Base-by-base conservation (phyloP, 805 yeast species). In the Zygotorulaspora chibaensis region DNA sequence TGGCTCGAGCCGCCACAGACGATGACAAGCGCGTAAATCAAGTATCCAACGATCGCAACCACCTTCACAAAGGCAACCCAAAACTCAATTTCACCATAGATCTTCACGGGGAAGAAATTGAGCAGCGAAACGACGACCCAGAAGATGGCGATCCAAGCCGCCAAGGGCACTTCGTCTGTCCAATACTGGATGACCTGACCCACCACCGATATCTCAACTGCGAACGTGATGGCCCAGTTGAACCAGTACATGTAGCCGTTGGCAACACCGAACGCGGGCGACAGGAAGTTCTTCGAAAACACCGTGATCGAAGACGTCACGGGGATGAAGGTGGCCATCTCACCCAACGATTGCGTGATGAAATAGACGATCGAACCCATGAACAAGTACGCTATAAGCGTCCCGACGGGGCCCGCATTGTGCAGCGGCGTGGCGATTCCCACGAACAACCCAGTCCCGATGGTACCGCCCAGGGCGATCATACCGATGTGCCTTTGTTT, bases 261-360 rank as follows among this genome's bases (percentile, higher is more conserved):
- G 17, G 87, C 78, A 38, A 81, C 82, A 46, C 87, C 88, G 38
- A 80, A 65, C 6, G 87, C 77, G 11, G 80, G 80, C 7, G 84
- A 79, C 40, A 81, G 61, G 69, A 81, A 82, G 54, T 81, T 68
- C n/a, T 80, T 69, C 26, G 79, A 74, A 61, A 81, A 82, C 43
- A 79, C 81, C 25, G 83, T 76, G 59, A 83, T 80, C 1, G 86
- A 80, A 2, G 76, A 68, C 9, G 80, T 66, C 42, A 79, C 74
- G 2, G 87, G 87, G n/a, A 83, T 78, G 49, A 76, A 80, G 12
- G 86, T 80, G 27, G 87, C 87, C 87, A 83, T 79, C 65, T 83
- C 88, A 54, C 87, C 87, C 50, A 82, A 67, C 3, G 82, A 73
- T 63, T 81, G 87, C 16, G 83, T 78, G 35, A 83, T 80, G 17